A percentile compares a stretch with the other conserved stretches of the same genome.
Conservation (phyloP, 371 early-diverging fungal genomes). For the Saksenaea vasiformis region DNA sequence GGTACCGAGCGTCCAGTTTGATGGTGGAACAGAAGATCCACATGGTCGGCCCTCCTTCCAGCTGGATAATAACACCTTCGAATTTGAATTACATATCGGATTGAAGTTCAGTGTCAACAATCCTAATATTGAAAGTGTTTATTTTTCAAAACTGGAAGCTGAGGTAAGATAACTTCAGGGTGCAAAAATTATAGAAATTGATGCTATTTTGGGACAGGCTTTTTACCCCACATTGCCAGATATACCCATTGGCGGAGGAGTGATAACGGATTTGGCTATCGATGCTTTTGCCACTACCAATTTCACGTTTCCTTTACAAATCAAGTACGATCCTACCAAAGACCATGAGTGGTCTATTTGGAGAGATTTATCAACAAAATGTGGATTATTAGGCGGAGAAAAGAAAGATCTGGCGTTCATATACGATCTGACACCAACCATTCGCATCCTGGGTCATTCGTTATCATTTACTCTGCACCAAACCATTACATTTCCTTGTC, state of each 20-base stretch:
- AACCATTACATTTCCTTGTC: conserved; percentile 21
- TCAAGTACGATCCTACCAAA: conserved; percentile 27
- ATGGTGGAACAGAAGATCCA: conserved; percentile 25
- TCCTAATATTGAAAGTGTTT: conserved; percentile 36
- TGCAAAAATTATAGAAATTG: neutral
- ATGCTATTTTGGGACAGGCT: conserved; percentile 23
- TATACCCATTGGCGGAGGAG: conserved; percentile 42
- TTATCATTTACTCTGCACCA: conserved; percentile 15
- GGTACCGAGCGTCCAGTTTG: conserved; percentile 19
- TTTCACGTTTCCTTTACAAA: conserved; percentile 39
- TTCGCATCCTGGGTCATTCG: conserved; percentile 22
- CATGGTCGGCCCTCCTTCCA: conserved; percentile 9
- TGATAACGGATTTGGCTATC: conserved; percentile 27
- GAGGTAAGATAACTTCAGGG: conserved; percentile 20
- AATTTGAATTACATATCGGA: conserved; percentile 14
- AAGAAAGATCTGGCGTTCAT: conserved; percentile 21
- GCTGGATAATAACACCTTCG: neutral
- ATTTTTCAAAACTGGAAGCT: conserved; percentile 34
- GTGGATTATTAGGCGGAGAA: conserved; percentile 30
- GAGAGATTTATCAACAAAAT: conserved; percentile 35
- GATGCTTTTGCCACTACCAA: conserved; percentile 26
- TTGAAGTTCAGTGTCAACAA: conserved; percentile 36
- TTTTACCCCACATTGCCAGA: conserved; percentile 37
- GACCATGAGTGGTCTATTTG: conserved; percentile 34
- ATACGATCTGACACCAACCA: conserved; percentile 19